Base-by-base conservation (phyloP, 805 yeast genomes). In the Saccharomycopsis lassenensis region DNA sequence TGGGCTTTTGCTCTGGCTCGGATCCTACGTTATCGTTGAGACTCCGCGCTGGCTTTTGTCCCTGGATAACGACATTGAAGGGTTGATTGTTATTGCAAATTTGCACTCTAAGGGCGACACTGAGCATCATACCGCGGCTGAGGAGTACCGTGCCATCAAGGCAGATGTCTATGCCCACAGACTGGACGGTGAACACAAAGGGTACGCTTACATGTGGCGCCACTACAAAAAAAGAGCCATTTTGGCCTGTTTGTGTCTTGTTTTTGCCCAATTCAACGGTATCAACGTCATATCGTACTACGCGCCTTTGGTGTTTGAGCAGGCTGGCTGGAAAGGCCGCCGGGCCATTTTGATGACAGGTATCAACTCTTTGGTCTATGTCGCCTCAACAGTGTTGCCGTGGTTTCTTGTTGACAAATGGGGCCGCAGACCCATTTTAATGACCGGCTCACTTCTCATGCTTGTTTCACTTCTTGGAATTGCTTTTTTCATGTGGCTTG, bases 251-350 rank as follows among this genome's bases (percentile, higher is more conserved):
- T 74, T 85, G 24, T 79, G 94, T 2, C 94, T 83, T 54, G 74
- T 84, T 62, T 85, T 87, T 64, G 95, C 96, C 2, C 95, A 87
- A 57, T 63, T 87, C 54, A 82, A 86, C 55, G 96, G 96, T 49
- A 87, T 86, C 57, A 87, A 86, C 52, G 89, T 87, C 35, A 83
- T 87, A 37, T 77, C 93, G 1, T 87, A 87, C 58, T 86, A 86
- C 59, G 95, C 95, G 2, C 95, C 95, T 2, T 61, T 87, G 57
- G 94, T 86, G 32, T 87, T 86, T 57, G 95, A 87, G 55, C 82
- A 82, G 48, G 95, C 95, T 2, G 96, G 96, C 19, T 87, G 95
- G 95, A 58, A 68, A 5, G 95, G 95, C 18, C 65, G 94, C 42
- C 72, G 74, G 46, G 95, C 95, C 2, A 74, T 86, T 44, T 67